Base-by-base conservation (phyloP, 2,329 filamentous ascomycete species). In the Microcyclosporella mali region DNA sequence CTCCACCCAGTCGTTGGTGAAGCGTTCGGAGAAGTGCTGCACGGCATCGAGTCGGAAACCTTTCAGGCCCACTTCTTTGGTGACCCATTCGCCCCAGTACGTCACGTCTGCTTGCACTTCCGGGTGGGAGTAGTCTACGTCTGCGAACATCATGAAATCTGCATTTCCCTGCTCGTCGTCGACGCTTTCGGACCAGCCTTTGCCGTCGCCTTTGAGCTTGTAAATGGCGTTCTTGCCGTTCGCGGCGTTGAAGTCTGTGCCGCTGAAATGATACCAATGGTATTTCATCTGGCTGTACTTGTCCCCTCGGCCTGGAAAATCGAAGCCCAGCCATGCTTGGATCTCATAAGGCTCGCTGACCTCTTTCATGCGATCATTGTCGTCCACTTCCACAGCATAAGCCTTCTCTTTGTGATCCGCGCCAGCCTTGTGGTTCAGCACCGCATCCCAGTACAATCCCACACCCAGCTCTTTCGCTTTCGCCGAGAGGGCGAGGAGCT, bases 1-100 rank as follows among this genome's bases (percentile, higher is more conserved):
- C 6, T 69, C 66, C 37, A 85, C 72, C 63, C 84, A 83, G 8
- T 77, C 71, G 34, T 70, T 73, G 27, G 82, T 72, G 55, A 86
- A 86, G 7, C 71, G 69, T 43, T 76, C 73, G 18, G 77, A 81
- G 60, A 80, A 84, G 63, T 87, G 83, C 63, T 85, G 83, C 30
- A 81, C 78, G 11, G 82, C 82, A 60, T 87, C 83, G 40, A 86
- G 73, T 14, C 83, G 72, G 61, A 85, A 79, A 0, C 82, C 83
- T 46, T 74, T 71, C 10, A 86, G 65, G 0, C 74, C 73, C 0
- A 85, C 56, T 49, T 81, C 69, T 4, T 74, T 66, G 1, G 73
- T 74, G 31, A 87, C 68, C 83, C 83, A 87, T 3, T 73, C 66
- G 2, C 78, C 79, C 83, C 82, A 86, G 38, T 73, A 70, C 42